These are phyloP conservation scores for Pinus tabuliformis DNA, from an alignment of 75 land plant genomes.

Conservation along the genomic window DNA sequence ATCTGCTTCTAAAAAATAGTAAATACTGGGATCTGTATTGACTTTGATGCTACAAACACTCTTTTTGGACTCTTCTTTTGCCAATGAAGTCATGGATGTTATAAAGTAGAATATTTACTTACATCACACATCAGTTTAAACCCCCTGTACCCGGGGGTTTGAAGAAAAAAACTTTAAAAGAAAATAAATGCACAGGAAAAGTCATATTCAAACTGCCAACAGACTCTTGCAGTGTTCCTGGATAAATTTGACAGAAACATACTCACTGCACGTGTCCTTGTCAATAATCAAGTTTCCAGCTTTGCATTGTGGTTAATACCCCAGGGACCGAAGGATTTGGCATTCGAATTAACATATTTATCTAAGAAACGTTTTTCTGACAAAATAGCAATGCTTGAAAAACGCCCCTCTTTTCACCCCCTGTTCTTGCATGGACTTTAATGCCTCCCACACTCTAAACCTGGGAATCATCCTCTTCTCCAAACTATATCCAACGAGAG, in stretches of 20 bases:
- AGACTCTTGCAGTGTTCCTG: neutral
- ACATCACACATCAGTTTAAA: too few species aligned
- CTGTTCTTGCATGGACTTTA: conserved; percentile 11
- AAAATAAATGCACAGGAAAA: neutral
- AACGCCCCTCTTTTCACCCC: conserved; percentile 8
- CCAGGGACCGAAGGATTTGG: neutral
- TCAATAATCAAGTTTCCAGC: neutral
- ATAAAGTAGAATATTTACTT: too few species aligned
- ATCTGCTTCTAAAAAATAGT: neutral
- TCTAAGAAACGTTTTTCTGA: conserved; percentile 18
- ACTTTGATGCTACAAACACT: too few species aligned
- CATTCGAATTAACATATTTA: conserved; percentile 3
- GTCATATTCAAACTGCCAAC: neutral
- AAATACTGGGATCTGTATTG: too few species aligned
- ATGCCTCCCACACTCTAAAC: conserved; percentile 11
- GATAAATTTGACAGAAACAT: neutral
- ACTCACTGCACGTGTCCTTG: neutral
- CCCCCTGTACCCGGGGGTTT: too few species aligned
- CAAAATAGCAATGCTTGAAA: neutral
- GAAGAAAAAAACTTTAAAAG: too few species aligned
- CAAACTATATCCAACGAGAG: conserved; percentile 8
- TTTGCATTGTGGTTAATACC: neutral
- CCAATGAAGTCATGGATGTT: too few species aligned
- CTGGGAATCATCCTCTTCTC: conserved; percentile 22
- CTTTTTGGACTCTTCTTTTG: too few species aligned